Percentiles rank a stretch among this genome's conserved stretches.
phyloP scores from a whole-genome alignment of 495 filamentous ascomycete genomes.

The Penicillium bialowiezense region DNA sequence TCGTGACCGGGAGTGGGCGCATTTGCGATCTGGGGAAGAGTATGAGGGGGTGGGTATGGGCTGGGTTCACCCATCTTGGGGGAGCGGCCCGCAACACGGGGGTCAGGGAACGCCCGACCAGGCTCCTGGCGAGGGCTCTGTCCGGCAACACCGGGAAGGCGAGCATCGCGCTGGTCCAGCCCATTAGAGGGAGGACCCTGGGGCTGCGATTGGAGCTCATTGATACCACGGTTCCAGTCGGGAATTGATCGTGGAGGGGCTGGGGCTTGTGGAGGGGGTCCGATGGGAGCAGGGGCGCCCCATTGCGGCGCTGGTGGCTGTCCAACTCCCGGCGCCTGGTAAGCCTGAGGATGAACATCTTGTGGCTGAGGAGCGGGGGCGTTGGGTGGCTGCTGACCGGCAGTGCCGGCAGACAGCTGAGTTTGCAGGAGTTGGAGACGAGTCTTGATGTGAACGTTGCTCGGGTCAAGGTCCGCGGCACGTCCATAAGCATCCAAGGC shows the following conservation, averaged over 20 bases:
- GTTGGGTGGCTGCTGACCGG: conserved; percentile 55
- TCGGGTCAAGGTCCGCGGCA: conserved; percentile 89
- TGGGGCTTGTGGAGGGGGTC: conserved; percentile 59
- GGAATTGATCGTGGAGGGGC: conserved; percentile 59
- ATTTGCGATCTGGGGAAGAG: conserved; percentile 60
- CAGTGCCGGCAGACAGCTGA: conserved; percentile 67
- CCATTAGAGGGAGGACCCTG: conserved; percentile 68
- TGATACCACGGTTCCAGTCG: conserved; percentile 74
- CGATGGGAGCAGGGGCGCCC: conserved; percentile 66
- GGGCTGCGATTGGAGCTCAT: conserved; percentile 66
- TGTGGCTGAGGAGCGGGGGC: conserved; percentile 73
- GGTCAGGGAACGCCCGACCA: conserved; percentile 72
- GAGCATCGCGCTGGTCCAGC: conserved; percentile 73
- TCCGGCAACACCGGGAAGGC: conserved; percentile 61
- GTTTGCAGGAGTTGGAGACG: conserved; percentile 83
- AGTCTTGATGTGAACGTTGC: conserved; percentile 94
- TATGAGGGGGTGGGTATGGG: conserved; percentile 60
- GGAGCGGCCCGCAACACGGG: conserved; percentile 62
- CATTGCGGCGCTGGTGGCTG: conserved; percentile 82
- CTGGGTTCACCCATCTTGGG: conserved; percentile 59
- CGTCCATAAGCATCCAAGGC: conserved; percentile 94
- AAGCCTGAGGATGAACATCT: conserved; percentile 83
- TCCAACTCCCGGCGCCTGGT: conserved; percentile 68
- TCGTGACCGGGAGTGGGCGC: conserved; percentile 50
- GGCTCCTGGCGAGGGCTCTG: conserved; percentile 69